Evolutionary conservation across 192 early-diverging fungal species (phyloP).

Genomic region (Backusella parvicylindrica): DNA sequence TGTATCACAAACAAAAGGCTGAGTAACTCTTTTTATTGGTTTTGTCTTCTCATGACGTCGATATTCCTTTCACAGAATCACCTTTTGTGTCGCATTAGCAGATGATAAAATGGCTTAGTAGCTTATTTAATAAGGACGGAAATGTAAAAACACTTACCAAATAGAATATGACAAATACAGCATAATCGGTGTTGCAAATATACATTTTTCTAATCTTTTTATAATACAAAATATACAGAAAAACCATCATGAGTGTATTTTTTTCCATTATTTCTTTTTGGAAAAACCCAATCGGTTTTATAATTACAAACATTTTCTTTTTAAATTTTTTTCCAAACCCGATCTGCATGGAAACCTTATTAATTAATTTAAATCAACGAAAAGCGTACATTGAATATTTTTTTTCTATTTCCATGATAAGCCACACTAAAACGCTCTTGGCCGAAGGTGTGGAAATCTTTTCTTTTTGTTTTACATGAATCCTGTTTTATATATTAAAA

Average conservation of each 20-base stretch:
- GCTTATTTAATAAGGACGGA: background rate
- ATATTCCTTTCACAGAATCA: background rate
- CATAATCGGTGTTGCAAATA: background rate
- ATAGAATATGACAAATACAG: background rate
- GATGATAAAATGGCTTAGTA: background rate
- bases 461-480: background rate
- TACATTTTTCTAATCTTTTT: background rate
- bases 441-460: background rate
- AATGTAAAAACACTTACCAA: background rate
- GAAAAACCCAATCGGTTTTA: constrained; percentile 1
- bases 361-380: background rate
- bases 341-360: constrained; percentile 1
- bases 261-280: background rate
- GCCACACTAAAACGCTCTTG: background rate
- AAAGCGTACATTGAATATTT: background rate
- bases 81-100: background rate
- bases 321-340: background rate
- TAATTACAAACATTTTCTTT: background rate
- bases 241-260: background rate
- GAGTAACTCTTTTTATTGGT: constrained; percentile 1
- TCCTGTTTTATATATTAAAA: background rate
- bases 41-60: background rate
- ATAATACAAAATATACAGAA: constrained; percentile 1
- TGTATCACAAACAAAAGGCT: background rate
- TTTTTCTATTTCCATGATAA: background rate